A percentile compares a stretch with the other conserved stretches of the same genome.
Conservation (phyloP, 345 rosid species). For the Eucalyptus paniculata region DNA sequence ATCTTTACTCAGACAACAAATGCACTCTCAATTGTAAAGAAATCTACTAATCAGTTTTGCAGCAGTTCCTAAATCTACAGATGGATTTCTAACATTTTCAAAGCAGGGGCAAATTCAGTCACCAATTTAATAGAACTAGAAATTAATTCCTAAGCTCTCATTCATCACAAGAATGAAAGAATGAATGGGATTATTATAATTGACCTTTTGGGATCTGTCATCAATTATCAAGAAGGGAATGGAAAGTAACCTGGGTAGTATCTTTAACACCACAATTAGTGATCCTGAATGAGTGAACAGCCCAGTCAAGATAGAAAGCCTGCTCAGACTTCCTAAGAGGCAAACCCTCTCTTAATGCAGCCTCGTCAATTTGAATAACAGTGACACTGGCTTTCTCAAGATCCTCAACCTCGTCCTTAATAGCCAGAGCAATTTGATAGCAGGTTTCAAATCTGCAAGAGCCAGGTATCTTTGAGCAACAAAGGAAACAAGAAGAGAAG, state of each 20-base stretch:
- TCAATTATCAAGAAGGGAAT: neutral
- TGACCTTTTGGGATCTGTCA: neutral
- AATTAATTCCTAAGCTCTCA: neutral
- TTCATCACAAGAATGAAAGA: neutral
- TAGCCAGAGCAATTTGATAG: constrained; percentile 95
- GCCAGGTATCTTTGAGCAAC: neutral
- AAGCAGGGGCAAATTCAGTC: neutral
- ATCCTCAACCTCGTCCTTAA: constrained; percentile 96
- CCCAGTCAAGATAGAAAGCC: constrained; percentile 96
- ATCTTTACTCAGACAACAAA: neutral
- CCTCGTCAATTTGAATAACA: constrained; percentile 91
- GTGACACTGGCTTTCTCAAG: constrained; percentile 83
- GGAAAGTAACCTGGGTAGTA: constrained; percentile 66
- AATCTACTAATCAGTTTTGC: neutral
- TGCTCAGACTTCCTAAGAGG: constrained; percentile 98
- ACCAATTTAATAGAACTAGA: neutral
- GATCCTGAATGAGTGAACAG: constrained; percentile 97
- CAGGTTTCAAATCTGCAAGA: constrained; percentile 70
- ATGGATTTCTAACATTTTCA: neutral
- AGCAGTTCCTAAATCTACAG: neutral
- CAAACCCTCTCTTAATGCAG: constrained; percentile 93
- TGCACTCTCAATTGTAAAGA: neutral
- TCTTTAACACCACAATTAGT: constrained; percentile 80
- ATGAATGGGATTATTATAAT: neutral
- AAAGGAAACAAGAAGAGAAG: neutral